Base-by-base conservation (phyloP, 1,284 basidiomycete species). In the Sporisorium exsertum region DNA sequence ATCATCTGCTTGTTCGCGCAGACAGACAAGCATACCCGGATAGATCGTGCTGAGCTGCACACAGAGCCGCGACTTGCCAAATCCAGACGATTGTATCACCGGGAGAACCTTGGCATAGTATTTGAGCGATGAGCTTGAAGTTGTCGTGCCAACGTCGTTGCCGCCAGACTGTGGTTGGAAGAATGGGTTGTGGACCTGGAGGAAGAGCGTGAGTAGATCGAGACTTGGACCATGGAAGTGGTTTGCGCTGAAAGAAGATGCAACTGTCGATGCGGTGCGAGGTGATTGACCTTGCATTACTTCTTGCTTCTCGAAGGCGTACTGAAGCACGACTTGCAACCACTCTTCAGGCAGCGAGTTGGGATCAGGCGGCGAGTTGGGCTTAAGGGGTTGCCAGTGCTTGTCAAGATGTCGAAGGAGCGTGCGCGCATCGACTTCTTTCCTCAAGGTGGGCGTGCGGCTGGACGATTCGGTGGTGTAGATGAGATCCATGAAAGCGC, bases 21-120 rank as follows among this genome's bases (percentile, higher is more conserved):
- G 49, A 29, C 49, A 50, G 29, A 50, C 49, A n/a, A 50, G 49
- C 49, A 50, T 32, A 29, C 49, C 49, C 2, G 49, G 49, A 10
- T 32, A 29, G 49, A 27, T 2, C 18, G 49, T 50, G 26, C 49
- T 50, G 27, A 50, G 49, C 49, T 50, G 27, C 5, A 50, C 49
- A 32, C 49, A 50, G 13, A 50, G 24, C 9, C 49, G 24, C 6
- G 27, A 27, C 49, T 50, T 50, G 26, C 49, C 49, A 32, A 50
- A 50, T 9, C 49, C 49, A 13, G 49, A 50, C 24, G 49, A 50
- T 18, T 50, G 49, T 8, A 50, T 15, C 10, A 50, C 22, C 13
- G 49, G 49, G 10, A 50, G 49, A 3, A 50, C 45, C 26, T 46
- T 46, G 20, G 45, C 45, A 26, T 50, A 49, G 47, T 49, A 49